These are phyloP conservation scores for Termitomyces sp. DNA, from an alignment of 768 basidiomycete species.

Conservation along the genomic window DNA sequence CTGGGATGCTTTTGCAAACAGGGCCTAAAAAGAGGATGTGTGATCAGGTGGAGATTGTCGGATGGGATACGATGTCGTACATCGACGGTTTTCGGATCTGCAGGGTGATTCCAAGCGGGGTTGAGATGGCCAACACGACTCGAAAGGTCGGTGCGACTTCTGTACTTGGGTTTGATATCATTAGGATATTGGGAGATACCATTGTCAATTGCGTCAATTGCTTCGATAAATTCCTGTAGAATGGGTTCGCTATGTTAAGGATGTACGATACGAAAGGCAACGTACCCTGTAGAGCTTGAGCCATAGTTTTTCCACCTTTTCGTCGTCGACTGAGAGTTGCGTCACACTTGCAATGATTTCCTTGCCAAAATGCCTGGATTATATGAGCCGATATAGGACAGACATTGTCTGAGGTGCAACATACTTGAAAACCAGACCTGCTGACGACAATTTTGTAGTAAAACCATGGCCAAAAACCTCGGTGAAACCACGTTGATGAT, in stretches of 20 bases:
- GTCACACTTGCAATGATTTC: constrained; percentile 72
- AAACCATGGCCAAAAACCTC: constrained; percentile 90
- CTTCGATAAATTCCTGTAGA: constrained; percentile 85
- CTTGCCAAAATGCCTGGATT: constrained; percentile 77
- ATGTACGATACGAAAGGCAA: background rate
- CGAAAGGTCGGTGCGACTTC: constrained; percentile 77
- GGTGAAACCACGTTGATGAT: constrained; percentile 92
- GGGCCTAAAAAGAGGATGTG: constrained; percentile 43
- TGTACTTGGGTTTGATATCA: constrained; percentile 67
- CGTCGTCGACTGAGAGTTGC: constrained; percentile 47
- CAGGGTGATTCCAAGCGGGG: constrained; percentile 86
- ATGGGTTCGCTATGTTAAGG: background rate
- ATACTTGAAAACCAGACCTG: constrained; percentile 94
- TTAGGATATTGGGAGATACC: constrained; percentile 80
- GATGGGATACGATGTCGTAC: constrained; percentile 37
- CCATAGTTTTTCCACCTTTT: constrained; percentile 74
- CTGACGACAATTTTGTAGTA: constrained; percentile 85
- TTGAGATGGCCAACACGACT: constrained; percentile 83
- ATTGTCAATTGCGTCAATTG: constrained; percentile 93
- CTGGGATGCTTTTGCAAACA: constrained; percentile 75
- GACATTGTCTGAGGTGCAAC: background rate
- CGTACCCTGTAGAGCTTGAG: constrained; percentile 82
- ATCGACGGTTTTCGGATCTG: constrained; percentile 64
- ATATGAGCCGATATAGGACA: background rate
- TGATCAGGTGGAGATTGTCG: background rate